A percentile compares a stretch with the other conserved stretches of the same genome.
phyloP scores from a whole-genome alignment of 768 basidiomycete species.

The Cyclocybe aegerita region DNA sequence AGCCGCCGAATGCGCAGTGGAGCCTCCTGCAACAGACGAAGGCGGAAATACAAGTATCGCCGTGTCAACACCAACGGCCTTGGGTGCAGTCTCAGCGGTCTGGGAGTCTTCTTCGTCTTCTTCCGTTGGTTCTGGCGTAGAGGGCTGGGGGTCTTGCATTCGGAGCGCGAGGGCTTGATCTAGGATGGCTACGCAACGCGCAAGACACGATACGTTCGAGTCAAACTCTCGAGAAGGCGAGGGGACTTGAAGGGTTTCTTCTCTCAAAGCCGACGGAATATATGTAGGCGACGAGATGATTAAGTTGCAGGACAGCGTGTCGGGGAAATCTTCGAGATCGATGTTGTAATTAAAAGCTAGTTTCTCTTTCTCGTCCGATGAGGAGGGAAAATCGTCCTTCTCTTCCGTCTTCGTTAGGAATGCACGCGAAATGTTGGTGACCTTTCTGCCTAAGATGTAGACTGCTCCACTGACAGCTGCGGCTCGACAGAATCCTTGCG shows the following conservation, averaged over 20 bases:
- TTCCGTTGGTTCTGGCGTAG: not conserved
- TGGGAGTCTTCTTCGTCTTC: conserved; percentile 24
- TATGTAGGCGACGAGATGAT: conserved; percentile 50
- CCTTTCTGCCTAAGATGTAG: conserved; percentile 65
- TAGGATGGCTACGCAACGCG: conserved; percentile 38
- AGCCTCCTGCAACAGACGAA: conserved; percentile 49
- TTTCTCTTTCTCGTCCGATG: not conserved
- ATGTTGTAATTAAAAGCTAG: conserved; percentile 37
- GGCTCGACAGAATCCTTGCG: conserved; percentile 88
- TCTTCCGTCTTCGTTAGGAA: not conserved
- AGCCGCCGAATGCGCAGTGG: conserved; percentile 50
- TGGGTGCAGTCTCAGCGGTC: conserved; percentile 1
- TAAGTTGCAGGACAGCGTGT: conserved; percentile 51
- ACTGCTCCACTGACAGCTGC: conserved; percentile 79
- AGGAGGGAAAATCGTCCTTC: not conserved
- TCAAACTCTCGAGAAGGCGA: conserved; percentile 7
- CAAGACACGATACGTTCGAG: conserved; percentile 15
- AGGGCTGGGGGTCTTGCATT: conserved; percentile 5
- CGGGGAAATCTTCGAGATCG: conserved; percentile 59
- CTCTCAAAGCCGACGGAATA: conserved; percentile 27
- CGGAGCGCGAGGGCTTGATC: conserved; percentile 32
- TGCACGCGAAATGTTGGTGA: conserved; percentile 28
- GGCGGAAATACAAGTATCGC: conserved; percentile 78
- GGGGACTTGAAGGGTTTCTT: conserved; percentile 13
- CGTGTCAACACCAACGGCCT: conserved; percentile 48